Evolutionary conservation across 306 rosid species (phyloP).

Genomic region (Leucaena leucocephala): DNA sequence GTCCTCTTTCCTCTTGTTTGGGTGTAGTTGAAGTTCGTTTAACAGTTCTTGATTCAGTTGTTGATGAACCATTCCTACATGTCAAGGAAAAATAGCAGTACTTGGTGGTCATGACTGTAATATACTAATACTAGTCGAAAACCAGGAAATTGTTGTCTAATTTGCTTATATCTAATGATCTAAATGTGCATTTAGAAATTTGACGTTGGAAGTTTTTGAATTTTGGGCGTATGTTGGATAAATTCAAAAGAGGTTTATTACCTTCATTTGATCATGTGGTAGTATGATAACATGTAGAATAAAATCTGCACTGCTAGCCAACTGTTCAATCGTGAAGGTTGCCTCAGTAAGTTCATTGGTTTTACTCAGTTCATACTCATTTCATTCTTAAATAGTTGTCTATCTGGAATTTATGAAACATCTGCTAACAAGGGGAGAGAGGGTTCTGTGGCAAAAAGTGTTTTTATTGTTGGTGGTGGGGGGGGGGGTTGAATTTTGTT

Average conservation of each 20-base stretch:
- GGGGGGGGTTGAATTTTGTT: not conserved
- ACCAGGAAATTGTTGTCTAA: slow-evolving; percentile 2
- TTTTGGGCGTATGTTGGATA: not conserved
- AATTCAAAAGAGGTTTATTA: not conserved
- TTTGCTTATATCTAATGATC: slow-evolving; percentile 25
- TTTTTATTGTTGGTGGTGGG: not conserved
- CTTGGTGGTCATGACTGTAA: slow-evolving; percentile 14
- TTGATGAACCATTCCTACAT: slow-evolving; percentile 17
- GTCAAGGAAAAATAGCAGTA: not conserved
- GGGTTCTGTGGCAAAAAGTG: slow-evolving; percentile 14
- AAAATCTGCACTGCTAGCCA: slow-evolving; percentile 27
- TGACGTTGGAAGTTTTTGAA: not conserved
- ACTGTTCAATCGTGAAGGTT: slow-evolving; percentile 26
- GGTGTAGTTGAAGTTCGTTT: slow-evolving; percentile 13
- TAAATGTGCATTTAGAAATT: slow-evolving; percentile 5
- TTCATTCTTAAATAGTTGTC: slow-evolving; percentile 9
- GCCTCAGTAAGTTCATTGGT: slow-evolving; percentile 21
- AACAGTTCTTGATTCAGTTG: not conserved
- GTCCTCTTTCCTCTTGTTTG: slow-evolving; percentile 48
- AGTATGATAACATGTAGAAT: slow-evolving; percentile 26
- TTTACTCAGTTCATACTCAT: slow-evolving; percentile 11
- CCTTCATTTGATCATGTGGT: slow-evolving; percentile 20
- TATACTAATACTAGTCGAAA: slow-evolving; percentile 4
- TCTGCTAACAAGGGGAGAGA: slow-evolving; percentile 16
- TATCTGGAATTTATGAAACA: slow-evolving; percentile 23